Evolutionary conservation across 139 green algal genomes (phyloP), one percentile per base, ranked within the genome.

Genomic region (Picochlorum sp.): DNA sequence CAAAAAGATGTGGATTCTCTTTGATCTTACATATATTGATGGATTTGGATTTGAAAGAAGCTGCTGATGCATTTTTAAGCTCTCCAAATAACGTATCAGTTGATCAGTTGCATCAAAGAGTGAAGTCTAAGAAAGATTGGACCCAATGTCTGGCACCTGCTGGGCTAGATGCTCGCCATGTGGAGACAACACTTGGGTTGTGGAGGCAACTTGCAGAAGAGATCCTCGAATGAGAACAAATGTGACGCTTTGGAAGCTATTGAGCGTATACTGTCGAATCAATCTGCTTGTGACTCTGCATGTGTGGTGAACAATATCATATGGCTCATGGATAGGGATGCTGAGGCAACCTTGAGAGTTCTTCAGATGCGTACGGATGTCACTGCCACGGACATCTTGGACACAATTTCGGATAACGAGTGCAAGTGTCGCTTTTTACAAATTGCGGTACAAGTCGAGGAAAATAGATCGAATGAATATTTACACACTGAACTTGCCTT

Each of bases 11-110:
- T n/a, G 70, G 5, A 23, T 89, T 1, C 73, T 78, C 76, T 6
- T 74, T 92, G 57, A 57, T 84, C 10, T 49, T 83, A 41, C 72
- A 72, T 20, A 77, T 92, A 62, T 74, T 91, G 49, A 68, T 77
- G 4, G 75, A 83, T 28, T 45, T 67, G 18, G 68, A 60, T 1
- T 62, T 62, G 4, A 62, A 30, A 4, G 52, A 66, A 3, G 68
- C 69, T 10, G 64, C 78, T 24, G 76, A 80, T n/a, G 71, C 65
- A 4, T 66, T 83, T 38, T 18, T 54, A 1, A 63, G 63, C 6
- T 45, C 62, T n/a, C 26, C 61, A 56, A 67, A 73, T 57, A n/a
- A 63, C n/a, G 76, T 52, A n/a, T 32, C 45, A 6, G 21, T 60
- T 26, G 66, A 28, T 4, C 21, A 58, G 7, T 30, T 76, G 32